Evolutionary conservation across 768 basidiomycete genomes (phyloP), one percentile per base, ranked within the genome.

Genomic region (Agrocybe chaxingu): DNA sequence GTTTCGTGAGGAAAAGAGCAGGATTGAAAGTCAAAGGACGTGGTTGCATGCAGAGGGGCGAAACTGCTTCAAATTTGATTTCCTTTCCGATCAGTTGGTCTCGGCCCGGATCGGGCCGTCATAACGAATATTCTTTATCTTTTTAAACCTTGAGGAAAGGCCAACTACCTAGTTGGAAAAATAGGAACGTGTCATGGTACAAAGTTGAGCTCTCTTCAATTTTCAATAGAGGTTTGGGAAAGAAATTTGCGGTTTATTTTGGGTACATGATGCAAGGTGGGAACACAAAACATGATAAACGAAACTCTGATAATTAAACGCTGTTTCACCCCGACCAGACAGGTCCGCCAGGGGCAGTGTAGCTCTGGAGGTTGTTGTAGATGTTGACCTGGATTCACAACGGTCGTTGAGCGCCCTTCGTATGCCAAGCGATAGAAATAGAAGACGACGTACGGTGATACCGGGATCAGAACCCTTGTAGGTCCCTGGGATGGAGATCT

Each of bases 301-400:
- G 34, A 13, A 11, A 36, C 7, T 31, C 18, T 36, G 16, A 11
- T 3, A 38, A n/a, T 18, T 8, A 12, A 11, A 45, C 43, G 45
- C 34, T 1, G 5, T 39, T 60, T 72, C 60, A 72, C 5, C 72
- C 71, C 50, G 69, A 65, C 72, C 72, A 74, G 48, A 74, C 71
- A 38, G 67, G 47, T 37, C 62, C 62, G 47, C 71, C 72, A 16
- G 72, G 72, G 43, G 66, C 57, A 13, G 75, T 78, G 65, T 79
- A 79, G 59, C 67, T 77, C 57, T 78, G 73, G 37, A 78, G 70
- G 62, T 80, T 79, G 69, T 79, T 78, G 68, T 79, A 78, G 55
- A 78, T 78, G 69, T 79, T 78, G 59, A 76, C 63, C 70, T 73
- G 31, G 6, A 24, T 24, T 24, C 24, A 24, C 24, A 24, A 24